phyloP scores from a whole-genome alignment of 495 filamentous ascomycete species.

The Hamigera avellanea region DNA sequence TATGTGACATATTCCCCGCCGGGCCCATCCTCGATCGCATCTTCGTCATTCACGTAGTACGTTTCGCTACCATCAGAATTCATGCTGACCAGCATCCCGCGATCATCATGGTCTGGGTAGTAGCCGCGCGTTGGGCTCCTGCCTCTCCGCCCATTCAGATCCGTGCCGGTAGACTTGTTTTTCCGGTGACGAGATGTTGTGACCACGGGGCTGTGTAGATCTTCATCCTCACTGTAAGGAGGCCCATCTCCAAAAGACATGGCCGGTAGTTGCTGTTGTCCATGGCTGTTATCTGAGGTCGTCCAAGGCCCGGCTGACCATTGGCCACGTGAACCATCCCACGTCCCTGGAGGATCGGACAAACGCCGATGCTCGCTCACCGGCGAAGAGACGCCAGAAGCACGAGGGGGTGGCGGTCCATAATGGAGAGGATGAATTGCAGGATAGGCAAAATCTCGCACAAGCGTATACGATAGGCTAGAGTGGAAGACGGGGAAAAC shows the following conservation, averaged over 20 bases:
- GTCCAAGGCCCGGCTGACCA: constrained; percentile 42
- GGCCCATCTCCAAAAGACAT: constrained; percentile 87
- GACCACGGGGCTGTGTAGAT: constrained; percentile 82
- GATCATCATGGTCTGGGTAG: constrained; percentile 32
- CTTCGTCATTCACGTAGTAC: constrained; percentile 61
- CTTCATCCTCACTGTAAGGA: constrained; percentile 95
- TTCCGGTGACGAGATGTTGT: constrained; percentile 69
- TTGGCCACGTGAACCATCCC: constrained; percentile 38
- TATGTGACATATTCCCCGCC: constrained; percentile 76
- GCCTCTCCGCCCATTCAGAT: constrained; percentile 30
- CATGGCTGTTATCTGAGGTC: constrained; percentile 24
- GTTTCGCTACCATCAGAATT: constrained; percentile 66
- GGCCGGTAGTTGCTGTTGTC: constrained; percentile 59
- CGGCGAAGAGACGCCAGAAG: constrained; percentile 76
- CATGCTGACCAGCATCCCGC: constrained; percentile 54
- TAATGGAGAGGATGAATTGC: constrained; percentile 78
- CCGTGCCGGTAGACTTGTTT: constrained; percentile 55
- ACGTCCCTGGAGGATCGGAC: constrained; percentile 64
- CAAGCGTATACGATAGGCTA: constrained; percentile 75
- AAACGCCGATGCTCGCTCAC: constrained; percentile 68
- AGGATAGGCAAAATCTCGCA: constrained; percentile 94
- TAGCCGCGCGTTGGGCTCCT: constrained; percentile 25
- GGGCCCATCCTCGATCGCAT: constrained; percentile 51
- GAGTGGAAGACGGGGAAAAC: constrained; percentile 78
- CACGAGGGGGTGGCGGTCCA: constrained; percentile 65